A percentile compares a stretch with the other conserved stretches of the same genome.
phyloP scores from a whole-genome alignment of 257 asterid species.

The Solanum paucissectum region DNA sequence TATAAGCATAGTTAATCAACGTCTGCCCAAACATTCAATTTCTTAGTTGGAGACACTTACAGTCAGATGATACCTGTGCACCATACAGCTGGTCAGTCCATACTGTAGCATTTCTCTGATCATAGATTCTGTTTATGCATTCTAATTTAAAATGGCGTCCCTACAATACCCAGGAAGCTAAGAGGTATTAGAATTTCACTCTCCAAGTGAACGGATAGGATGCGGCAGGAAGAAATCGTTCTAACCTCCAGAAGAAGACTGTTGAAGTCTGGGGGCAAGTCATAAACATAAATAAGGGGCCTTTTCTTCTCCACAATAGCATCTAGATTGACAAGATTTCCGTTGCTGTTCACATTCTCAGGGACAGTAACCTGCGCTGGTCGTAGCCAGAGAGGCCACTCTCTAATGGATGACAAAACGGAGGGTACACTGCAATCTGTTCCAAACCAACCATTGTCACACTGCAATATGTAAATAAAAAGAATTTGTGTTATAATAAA shows the following conservation, averaged over 20 bases:
- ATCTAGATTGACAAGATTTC: conserved; percentile 29
- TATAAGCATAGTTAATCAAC: conserved; percentile 3
- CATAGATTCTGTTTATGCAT: conserved; percentile 87
- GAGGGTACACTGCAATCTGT: conserved; percentile 91
- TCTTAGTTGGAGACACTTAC: background rate
- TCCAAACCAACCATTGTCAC: conserved; percentile 87
- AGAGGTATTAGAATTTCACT: background rate
- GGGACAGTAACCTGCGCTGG: conserved; percentile 63
- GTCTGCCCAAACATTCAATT: background rate
- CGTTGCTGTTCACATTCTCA: conserved; percentile 22
- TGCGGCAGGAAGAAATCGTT: background rate
- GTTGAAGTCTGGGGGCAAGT: conserved; percentile 82
- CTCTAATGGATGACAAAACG: conserved; percentile 48
- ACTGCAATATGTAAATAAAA: conserved; percentile 33
- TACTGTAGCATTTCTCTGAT: conserved; percentile 60
- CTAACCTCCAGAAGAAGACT: conserved; percentile 81
- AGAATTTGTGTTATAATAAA: background rate
- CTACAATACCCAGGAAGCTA: conserved; percentile 22
- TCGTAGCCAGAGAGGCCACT: conserved; percentile 89
- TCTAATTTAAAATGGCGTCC: conserved; percentile 81
- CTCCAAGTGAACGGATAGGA: background rate
- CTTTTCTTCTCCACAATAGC: conserved; percentile 68
- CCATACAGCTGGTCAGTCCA: conserved; percentile 93
- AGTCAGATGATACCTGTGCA: conserved; percentile 60
- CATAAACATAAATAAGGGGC: conserved; percentile 87